Conservation (phyloP, 2,329 filamentous ascomycete genomes). For the Penicillium janthinellum region DNA sequence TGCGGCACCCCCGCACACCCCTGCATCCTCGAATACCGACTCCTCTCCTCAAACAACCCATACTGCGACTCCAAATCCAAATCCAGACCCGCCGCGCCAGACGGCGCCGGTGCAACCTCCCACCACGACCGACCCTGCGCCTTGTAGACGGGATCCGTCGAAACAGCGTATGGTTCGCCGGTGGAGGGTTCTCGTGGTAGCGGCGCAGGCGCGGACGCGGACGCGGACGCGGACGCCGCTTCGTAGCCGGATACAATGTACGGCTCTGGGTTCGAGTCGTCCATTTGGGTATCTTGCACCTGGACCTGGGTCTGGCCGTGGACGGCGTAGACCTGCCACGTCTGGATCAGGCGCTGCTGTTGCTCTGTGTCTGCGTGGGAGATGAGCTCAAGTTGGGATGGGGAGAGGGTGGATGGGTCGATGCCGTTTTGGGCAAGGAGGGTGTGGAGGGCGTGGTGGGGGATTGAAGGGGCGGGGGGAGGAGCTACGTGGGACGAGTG, state of each 20-base stretch:
- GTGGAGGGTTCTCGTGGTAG: constrained; percentile 32
- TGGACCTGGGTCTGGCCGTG: constrained; percentile 33
- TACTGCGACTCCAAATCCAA: constrained; percentile 42
- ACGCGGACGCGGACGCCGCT: constrained; percentile 64
- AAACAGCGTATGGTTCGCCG: constrained; percentile 37
- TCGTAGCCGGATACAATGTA: constrained; percentile 87
- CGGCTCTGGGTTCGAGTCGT: constrained; percentile 60
- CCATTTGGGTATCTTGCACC: constrained; percentile 49
- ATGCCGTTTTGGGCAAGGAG: constrained; percentile 69
- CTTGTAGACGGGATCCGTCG: constrained; percentile 47
- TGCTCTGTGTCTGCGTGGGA: constrained; percentile 72
- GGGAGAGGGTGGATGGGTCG: constrained; percentile 68
- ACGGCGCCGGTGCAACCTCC: constrained; percentile 28
- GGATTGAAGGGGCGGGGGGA: constrained; percentile 18
- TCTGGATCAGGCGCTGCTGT: constrained; percentile 72
- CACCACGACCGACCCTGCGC: constrained; percentile 42
- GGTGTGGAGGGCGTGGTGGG: constrained; percentile 50
- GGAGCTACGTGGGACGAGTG: constrained; percentile 69
- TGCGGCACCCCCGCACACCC: not conserved
- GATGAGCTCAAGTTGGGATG: constrained; percentile 78
- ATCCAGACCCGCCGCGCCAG: not conserved
- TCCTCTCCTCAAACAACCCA: constrained; percentile 39
- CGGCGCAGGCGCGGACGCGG: constrained; percentile 62
- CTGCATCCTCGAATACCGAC: constrained; percentile 17
- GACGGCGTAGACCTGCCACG: constrained; percentile 74